Conservation (phyloP, 257 asterid species). For the Henckelia pumila region DNA sequence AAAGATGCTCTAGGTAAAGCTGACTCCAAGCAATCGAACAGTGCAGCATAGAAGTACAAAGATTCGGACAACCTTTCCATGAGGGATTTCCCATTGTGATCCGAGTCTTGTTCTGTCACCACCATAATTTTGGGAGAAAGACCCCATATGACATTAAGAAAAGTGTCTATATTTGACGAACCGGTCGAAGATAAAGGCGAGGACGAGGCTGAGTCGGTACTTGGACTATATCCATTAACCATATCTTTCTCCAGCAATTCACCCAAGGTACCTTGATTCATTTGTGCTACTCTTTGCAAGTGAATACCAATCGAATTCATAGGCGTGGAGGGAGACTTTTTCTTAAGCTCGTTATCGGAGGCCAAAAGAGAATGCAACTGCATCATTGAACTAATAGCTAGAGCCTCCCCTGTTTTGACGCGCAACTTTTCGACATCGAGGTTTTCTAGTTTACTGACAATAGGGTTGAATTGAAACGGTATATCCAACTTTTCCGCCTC, state of each 20-base stretch:
- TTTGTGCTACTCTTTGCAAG: conserved; percentile 45
- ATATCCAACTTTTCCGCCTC: conserved; percentile 86
- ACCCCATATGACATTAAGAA: conserved; percentile 65
- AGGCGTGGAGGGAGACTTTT: conserved; percentile 39
- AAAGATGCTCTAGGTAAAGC: conserved; percentile 66
- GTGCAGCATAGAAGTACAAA: conserved; percentile 71
- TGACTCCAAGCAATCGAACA: conserved; percentile 86
- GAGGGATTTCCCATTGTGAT: conserved; percentile 64
- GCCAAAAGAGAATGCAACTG: conserved; percentile 75
- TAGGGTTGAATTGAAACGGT: conserved; percentile 84
- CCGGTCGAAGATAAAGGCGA: conserved; percentile 47
- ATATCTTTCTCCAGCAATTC: conserved; percentile 72
- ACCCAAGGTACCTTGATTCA: conserved; percentile 54
- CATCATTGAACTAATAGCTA: conserved; percentile 63
- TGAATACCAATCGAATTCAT: conserved; percentile 36
- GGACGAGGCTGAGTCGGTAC: conserved; percentile 64
- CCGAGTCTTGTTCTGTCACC: conserved; percentile 85
- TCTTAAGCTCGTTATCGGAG: conserved; percentile 37
- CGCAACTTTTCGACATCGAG: conserved; percentile 68
- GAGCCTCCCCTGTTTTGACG: conserved; percentile 92
- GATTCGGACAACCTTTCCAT: conserved; percentile 93
- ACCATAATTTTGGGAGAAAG: conserved; percentile 84
- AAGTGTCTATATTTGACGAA: conserved; percentile 44
- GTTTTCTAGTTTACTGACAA: conserved; percentile 60
- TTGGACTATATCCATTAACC: conserved; percentile 54